phyloP scores from a whole-genome alignment of 164 flowering plant genomes.

The Nymphaea thermarum region DNA sequence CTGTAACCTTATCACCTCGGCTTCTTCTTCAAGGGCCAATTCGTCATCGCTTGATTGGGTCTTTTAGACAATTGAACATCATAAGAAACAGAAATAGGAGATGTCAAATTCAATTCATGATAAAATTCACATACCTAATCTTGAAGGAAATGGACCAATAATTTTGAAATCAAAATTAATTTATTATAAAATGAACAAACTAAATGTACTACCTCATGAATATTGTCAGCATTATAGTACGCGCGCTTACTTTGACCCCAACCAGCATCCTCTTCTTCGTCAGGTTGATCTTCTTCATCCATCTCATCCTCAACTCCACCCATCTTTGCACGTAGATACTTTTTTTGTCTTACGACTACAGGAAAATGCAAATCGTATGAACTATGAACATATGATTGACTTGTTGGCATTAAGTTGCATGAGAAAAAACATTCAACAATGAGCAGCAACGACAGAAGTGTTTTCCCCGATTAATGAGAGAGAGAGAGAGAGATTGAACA shows the following conservation, averaged over 20 bases:
- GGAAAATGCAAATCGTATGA: background rate
- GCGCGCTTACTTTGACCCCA: constrained; percentile 35
- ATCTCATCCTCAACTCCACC: constrained; percentile 80
- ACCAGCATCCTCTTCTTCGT: constrained; percentile 20
- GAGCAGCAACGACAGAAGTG: no score
- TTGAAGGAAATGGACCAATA: no score
- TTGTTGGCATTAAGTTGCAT: no score
- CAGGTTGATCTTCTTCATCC: constrained; percentile 41
- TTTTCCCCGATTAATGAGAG: no score
- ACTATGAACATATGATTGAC: no score
- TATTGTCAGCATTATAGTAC: constrained; percentile 46
- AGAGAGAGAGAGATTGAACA: no score
- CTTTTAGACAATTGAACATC: constrained; percentile 14
- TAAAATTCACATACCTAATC: no score
- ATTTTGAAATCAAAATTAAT: no score
- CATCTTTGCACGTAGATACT: constrained; percentile 34
- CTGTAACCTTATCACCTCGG: constrained; percentile 44
- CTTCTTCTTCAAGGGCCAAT: constrained; percentile 50
- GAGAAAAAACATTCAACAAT: no score
- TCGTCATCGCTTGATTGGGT: constrained; percentile 72
- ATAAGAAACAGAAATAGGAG: background rate
- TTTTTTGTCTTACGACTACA: constrained; percentile 51
- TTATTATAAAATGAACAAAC: background rate
- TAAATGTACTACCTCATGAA: constrained; percentile 35
- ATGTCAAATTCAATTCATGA: no score